phyloP scores from a whole-genome alignment of 139 green algal genomes.

The Mychonastes homosphaera region DNA sequence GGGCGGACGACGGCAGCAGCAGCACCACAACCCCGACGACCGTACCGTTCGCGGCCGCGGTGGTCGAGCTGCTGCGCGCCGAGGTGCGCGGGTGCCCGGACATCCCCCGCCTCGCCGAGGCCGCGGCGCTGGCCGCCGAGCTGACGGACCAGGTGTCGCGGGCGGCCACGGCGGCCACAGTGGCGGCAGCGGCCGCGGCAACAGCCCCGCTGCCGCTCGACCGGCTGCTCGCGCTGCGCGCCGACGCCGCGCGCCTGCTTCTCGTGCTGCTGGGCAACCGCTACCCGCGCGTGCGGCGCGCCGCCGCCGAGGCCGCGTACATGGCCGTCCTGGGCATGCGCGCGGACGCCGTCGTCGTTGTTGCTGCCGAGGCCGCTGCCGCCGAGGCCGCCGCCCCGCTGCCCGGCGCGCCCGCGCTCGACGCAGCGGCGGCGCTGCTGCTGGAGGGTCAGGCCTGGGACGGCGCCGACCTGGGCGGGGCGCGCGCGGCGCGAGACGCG shows the following conservation, averaged over 20 bases:
- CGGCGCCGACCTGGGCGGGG: slow-evolving; percentile 34
- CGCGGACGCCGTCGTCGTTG: too few species aligned
- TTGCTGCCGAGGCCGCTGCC: slow-evolving; percentile 5
- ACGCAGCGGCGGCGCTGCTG: slow-evolving; percentile 40
- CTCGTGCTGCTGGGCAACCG: slow-evolving; percentile 28
- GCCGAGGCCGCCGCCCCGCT: too few species aligned
- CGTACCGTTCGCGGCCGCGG: slow-evolving; percentile 13
- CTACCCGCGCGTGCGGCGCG: slow-evolving; percentile 45
- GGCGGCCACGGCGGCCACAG: slow-evolving; percentile 3
- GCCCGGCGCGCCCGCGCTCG: slow-evolving; percentile 1
- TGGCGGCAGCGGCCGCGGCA: slow-evolving; percentile 17
- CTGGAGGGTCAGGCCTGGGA: slow-evolving; percentile 47
- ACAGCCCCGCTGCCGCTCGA: slow-evolving; percentile 10
- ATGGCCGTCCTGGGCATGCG: slow-evolving; percentile 60
- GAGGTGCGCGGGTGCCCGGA: slow-evolving; percentile 52
- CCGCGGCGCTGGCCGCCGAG: slow-evolving; percentile 29
- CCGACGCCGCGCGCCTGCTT: too few species aligned
- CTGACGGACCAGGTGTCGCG: too few species aligned
- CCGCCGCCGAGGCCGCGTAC: slow-evolving; percentile 77
- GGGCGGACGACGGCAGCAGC: not conserved
- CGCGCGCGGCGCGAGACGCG: slow-evolving; percentile 24
- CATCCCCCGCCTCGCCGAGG: slow-evolving; percentile 47
- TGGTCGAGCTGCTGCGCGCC: slow-evolving; percentile 34
- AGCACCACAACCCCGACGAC: not conserved
- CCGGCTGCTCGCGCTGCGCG: slow-evolving; percentile 18